Evolutionary conservation across 2,329 filamentous ascomycete genomes (phyloP).

Genomic region (Sphaerulina vaccinii): DNA sequence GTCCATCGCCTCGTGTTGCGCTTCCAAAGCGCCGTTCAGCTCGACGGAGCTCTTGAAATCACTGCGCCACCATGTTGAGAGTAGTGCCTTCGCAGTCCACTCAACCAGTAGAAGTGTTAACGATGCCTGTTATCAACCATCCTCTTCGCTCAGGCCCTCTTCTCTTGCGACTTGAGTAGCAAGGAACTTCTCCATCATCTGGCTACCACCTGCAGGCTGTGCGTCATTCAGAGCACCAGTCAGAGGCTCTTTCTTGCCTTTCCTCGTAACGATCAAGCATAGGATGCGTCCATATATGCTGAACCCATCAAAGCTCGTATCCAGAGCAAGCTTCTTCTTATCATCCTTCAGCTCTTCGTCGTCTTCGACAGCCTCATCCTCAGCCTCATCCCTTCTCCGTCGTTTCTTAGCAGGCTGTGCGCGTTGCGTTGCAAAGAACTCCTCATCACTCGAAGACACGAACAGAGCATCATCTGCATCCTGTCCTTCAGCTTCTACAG

Average conservation of each 20-base stretch:
- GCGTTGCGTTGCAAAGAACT: conserved; percentile 35
- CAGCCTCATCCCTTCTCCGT: conserved; percentile 19
- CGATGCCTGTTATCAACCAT: conserved; percentile 14
- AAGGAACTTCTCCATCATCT: conserved; percentile 44
- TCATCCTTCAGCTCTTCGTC: conserved; percentile 55
- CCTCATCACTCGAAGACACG: conserved; percentile 40
- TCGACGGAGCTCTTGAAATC: no score
- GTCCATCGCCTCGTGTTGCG: neutral
- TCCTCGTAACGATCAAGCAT: conserved; percentile 82
- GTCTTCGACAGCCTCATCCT: conserved; percentile 27
- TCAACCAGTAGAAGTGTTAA: neutral
- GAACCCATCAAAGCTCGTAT: conserved; percentile 90
- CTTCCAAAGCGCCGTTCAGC: neutral
- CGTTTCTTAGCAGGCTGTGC: conserved; percentile 29
- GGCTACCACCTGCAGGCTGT: conserved; percentile 32
- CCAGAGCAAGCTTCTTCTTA: conserved; percentile 87
- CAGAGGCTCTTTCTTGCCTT: conserved; percentile 47
- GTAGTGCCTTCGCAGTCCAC: no score
- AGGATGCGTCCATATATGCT: conserved; percentile 91
- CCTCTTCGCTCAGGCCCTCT: conserved; percentile 34
- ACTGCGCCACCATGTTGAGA: no score
- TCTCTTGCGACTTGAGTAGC: conserved; percentile 40
- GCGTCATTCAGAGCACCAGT: conserved; percentile 19
- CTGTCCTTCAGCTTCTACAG: conserved; percentile 21
- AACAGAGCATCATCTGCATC: conserved; percentile 37